Evolutionary conservation across 306 rosid genomes (phyloP).

Genomic region (Arachis hypogaea): DNA sequence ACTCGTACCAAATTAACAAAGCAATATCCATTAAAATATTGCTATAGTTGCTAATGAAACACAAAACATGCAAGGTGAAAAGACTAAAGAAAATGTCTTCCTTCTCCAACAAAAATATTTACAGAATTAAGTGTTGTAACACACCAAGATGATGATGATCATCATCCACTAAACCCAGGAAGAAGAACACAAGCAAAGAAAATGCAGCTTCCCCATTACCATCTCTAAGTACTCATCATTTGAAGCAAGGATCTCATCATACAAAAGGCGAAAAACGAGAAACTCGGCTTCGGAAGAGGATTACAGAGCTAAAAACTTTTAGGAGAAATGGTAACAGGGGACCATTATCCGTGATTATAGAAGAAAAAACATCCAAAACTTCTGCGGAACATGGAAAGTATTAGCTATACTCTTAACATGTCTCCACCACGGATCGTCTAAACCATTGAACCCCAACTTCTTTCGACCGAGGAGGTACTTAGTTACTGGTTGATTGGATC

Average conservation of each 20-base stretch:
- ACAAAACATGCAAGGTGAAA: slow-evolving; percentile 36
- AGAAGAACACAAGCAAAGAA: slow-evolving; percentile 43
- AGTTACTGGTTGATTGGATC: slow-evolving; percentile 59
- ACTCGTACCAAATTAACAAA: slow-evolving; percentile 50
- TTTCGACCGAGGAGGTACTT: slow-evolving; percentile 43
- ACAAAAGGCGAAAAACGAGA: slow-evolving; percentile 44
- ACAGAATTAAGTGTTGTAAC: slow-evolving; percentile 55
- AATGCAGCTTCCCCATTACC: slow-evolving; percentile 49
- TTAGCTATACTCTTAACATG: slow-evolving; percentile 55
- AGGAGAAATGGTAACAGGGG: slow-evolving; percentile 40
- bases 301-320: slow-evolving; percentile 36
- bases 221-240: slow-evolving; percentile 38
- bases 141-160: slow-evolving; percentile 34
- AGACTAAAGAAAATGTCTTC: slow-evolving; percentile 36
- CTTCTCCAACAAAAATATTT: slow-evolving; percentile 55
- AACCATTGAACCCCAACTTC: slow-evolving; percentile 44
- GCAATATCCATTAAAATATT: slow-evolving; percentile 36
- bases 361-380: slow-evolving; percentile 68
- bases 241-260: slow-evolving; percentile 45
- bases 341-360: slow-evolving; percentile 54
- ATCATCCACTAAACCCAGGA: slow-evolving; percentile 59
- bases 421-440: slow-evolving; percentile 55
- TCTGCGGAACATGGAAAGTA: slow-evolving; percentile 59
- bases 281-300: slow-evolving; percentile 42
- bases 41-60: slow-evolving; percentile 41